These are phyloP conservation scores for Clarireedia hainanense DNA, from an alignment of 2,329 filamentous ascomycete genomes.

Conservation along the genomic window DNA sequence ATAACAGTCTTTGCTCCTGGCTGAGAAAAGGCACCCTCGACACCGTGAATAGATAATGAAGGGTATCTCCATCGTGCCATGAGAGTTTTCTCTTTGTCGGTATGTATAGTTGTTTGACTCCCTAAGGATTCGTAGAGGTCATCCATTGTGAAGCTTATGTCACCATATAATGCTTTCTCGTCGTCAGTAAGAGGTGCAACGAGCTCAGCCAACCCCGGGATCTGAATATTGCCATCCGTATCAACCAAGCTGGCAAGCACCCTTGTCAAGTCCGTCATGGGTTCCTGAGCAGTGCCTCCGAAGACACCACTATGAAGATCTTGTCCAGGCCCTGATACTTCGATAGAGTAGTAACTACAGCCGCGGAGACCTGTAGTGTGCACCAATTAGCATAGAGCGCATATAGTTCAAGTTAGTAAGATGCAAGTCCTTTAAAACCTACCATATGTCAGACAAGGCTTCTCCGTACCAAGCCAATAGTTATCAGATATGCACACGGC, in stretches of 20 bases:
- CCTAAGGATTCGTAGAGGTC: slow-evolving; percentile 89
- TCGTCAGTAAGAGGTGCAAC: slow-evolving; percentile 83
- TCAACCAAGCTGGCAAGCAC: slow-evolving; percentile 81
- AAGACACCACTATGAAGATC: slow-evolving; percentile 97
- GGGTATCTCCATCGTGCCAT: slow-evolving; percentile 97
- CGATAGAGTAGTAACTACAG: slow-evolving; percentile 95
- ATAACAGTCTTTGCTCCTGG: slow-evolving; percentile 98
- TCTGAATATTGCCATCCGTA: slow-evolving; percentile 82
- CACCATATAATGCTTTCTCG: slow-evolving; percentile 79
- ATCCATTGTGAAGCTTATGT: slow-evolving; percentile 93
- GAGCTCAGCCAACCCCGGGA: slow-evolving; percentile 89
- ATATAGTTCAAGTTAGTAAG: not conserved
- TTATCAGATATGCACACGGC: slow-evolving; percentile 98
- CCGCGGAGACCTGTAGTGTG: slow-evolving; percentile 60
- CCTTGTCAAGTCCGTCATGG: slow-evolving; percentile 90
- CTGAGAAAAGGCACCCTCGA: slow-evolving; percentile 90
- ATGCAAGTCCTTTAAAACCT: not conserved
- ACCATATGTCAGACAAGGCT: slow-evolving; percentile 91
- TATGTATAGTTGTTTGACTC: slow-evolving; percentile 76
- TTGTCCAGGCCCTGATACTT: slow-evolving; percentile 82
- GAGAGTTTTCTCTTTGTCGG: slow-evolving; percentile 83
- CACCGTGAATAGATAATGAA: slow-evolving; percentile 85
- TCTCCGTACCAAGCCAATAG: slow-evolving; percentile 99
- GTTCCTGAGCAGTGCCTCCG: slow-evolving; percentile 91
- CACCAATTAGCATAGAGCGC: not conserved